These are phyloP conservation scores for Dittrichia graveolens DNA, from an alignment of 129 eudicot genomes.

Conservation along the genomic window DNA sequence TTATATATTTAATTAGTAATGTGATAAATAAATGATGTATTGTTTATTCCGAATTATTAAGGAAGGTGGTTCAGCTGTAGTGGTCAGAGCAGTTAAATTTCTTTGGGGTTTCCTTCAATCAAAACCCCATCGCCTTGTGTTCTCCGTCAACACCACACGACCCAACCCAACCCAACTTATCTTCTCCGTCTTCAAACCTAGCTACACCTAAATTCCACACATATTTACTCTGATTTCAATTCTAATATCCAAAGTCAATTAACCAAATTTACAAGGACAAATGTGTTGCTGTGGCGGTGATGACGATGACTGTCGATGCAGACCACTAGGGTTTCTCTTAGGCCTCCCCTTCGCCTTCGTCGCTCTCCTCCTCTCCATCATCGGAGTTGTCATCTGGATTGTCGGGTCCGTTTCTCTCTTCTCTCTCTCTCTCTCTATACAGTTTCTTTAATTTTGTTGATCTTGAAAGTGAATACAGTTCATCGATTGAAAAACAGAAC, in stretches of 20 bases:
- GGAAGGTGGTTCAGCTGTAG: conserved; percentile 25
- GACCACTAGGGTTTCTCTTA: conserved; percentile 73
- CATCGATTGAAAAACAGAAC: not conserved
- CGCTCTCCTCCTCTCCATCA: conserved; percentile 63
- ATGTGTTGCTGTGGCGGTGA: conserved; percentile 38
- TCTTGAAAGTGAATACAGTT: too few species aligned
- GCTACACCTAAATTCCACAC: not conserved
- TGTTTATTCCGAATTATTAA: not conserved
- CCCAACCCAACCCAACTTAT: not conserved
- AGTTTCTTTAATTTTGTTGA: not conserved
- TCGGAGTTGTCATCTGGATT: conserved; percentile 78
- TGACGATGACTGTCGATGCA: conserved; percentile 60
- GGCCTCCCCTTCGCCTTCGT: conserved; percentile 84
- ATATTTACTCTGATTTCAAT: not conserved
- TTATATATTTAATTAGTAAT: too few species aligned
- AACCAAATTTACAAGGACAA: not conserved
- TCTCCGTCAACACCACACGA: conserved; percentile 38
- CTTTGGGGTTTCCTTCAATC: not conserved
- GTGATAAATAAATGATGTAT: not conserved
- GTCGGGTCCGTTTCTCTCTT: conserved; percentile 50
- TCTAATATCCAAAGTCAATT: not conserved
- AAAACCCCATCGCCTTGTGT: conserved; percentile 16
- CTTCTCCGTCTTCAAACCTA: not conserved
- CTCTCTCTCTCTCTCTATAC: conserved; percentile 20
- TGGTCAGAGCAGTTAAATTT: conserved; percentile 20